Conservation (phyloP, 2,329 filamentous ascomycete species). For the Sclerotinia spermophila region DNA sequence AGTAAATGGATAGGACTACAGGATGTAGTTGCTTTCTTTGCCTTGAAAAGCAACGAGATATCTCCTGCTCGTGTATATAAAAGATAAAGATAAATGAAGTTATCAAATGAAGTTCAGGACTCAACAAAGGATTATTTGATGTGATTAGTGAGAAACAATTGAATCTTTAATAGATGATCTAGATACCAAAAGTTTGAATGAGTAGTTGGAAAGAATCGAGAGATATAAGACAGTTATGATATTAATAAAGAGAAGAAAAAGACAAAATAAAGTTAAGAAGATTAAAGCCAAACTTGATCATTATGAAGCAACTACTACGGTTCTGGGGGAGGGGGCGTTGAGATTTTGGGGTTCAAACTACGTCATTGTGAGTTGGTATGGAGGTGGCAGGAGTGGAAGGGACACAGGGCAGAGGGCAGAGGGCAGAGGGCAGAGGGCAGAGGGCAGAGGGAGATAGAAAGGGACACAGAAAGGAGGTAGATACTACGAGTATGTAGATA, state of each 20-base stretch:
- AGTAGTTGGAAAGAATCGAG: too few species aligned
- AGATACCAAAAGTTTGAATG: too few species aligned
- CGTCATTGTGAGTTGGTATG: too few species aligned
- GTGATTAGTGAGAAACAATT: not conserved
- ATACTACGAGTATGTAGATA: too few species aligned
- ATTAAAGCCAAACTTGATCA: not conserved
- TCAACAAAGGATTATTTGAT: not conserved
- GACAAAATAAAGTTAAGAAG: not conserved
- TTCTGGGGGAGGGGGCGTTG: too few species aligned
- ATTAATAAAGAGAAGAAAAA: not conserved
- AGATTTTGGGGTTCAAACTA: not conserved
- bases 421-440: too few species aligned
- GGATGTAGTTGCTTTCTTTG: too few species aligned
- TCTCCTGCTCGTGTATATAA: not conserved
- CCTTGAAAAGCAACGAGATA: not conserved
- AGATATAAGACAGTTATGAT: too few species aligned
- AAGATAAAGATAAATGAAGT: too few species aligned
- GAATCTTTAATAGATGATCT: not conserved
- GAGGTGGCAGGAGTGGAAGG: not conserved
- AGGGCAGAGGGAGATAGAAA: too few species aligned
- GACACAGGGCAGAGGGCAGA: not conserved
- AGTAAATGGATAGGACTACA: conserved; percentile 2
- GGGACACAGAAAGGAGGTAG: too few species aligned
- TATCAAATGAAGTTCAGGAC: not conserved
- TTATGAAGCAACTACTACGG: not conserved